Conservation (phyloP, 495 filamentous ascomycete species). For the Xylaria castorea region DNA sequence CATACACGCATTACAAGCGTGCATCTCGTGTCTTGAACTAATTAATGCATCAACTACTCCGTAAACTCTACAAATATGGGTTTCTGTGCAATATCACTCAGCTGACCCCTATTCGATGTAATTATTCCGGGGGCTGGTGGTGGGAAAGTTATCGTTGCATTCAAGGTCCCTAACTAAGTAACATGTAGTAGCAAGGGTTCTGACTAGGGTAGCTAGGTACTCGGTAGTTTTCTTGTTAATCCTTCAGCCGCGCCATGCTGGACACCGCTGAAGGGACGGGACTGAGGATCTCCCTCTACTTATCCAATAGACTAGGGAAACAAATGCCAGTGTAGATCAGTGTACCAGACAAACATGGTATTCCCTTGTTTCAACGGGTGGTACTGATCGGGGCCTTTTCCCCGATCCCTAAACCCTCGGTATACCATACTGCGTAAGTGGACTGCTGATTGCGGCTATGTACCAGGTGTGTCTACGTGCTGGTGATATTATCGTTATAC, state of each 20-base stretch:
- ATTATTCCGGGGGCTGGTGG: too few relatives aligned
- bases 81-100: too few relatives aligned
- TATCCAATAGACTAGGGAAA: not conserved
- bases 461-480: not conserved
- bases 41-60: too few relatives aligned
- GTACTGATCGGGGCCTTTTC: not conserved
- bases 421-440: not conserved
- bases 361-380: not conserved
- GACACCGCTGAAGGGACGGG: not conserved
- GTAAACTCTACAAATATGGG: too few relatives aligned
- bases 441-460: not conserved
- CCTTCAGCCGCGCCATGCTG: slow-evolving; percentile 15
- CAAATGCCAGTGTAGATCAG: slow-evolving; percentile 11
- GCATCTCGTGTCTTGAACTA: too few relatives aligned
- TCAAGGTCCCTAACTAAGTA: too few relatives aligned
- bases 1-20: too few relatives aligned
- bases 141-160: too few relatives aligned
- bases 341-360: not conserved
- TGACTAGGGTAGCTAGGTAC: not conserved
- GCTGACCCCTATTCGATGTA: too few relatives aligned
- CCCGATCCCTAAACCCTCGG: not conserved
- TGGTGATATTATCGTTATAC: not conserved
- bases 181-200: too few relatives aligned
- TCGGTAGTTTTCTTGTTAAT: not conserved
- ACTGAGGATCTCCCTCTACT: not conserved